A percentile compares a stretch with the other conserved stretches of the same genome.
These are phyloP conservation scores for Thielaviopsis populi DNA, from an alignment of 2,329 filamentous ascomycete genomes.

Conservation along the genomic window DNA sequence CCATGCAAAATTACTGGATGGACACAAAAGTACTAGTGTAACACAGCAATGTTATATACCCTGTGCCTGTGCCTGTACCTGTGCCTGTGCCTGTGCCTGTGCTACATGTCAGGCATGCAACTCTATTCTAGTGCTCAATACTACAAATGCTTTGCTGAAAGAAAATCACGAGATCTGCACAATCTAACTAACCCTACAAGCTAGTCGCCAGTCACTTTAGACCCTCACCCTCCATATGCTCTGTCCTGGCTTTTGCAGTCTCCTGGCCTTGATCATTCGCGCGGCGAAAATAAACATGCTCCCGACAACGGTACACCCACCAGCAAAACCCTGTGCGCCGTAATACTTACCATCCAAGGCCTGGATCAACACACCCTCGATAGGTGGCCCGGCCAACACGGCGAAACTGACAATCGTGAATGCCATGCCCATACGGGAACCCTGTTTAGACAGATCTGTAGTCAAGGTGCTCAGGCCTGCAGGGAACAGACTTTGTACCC, in stretches of 20 bases:
- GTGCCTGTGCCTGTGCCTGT: neutral
- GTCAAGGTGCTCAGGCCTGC: constrained; percentile 34
- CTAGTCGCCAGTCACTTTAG: neutral
- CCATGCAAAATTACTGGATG: neutral
- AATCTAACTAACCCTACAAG: too few species aligned
- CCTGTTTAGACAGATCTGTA: constrained; percentile 35
- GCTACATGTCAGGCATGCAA: neutral
- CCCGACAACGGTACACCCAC: constrained; percentile 19
- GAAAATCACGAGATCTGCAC: neutral
- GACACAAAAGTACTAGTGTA: neutral
- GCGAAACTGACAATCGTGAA: constrained; percentile 42
- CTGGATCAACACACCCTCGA: constrained; percentile 35
- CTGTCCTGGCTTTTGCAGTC: constrained; percentile 5
- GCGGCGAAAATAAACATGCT: constrained; percentile 7
- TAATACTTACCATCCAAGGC: constrained; percentile 28
- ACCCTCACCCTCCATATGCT: constrained; percentile 11
- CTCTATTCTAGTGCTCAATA: neutral
- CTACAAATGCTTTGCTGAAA: neutral
- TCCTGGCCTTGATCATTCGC: constrained; percentile 6
- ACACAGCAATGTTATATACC: neutral
- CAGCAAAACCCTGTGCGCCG: constrained; percentile 37
- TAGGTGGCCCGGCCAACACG: constrained; percentile 36
- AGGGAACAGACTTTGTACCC: constrained; percentile 51
- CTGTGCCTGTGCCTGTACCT: neutral
- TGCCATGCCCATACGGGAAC: constrained; percentile 43